These are phyloP conservation scores for Cucurbita argyrosperma DNA, from an alignment of 306 rosid genomes.

Conservation along the genomic window DNA sequence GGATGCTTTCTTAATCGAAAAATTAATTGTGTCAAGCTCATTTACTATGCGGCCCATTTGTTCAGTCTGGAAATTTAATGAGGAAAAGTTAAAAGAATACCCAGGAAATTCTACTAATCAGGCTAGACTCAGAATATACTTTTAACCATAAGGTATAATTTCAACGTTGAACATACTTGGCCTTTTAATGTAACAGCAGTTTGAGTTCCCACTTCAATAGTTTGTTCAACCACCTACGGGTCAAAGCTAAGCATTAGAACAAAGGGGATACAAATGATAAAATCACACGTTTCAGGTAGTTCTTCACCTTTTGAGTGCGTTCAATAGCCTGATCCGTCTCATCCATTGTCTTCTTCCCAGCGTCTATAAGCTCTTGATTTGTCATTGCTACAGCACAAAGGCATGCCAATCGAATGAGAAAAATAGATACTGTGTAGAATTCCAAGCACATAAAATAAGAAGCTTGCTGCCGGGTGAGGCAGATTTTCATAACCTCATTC, in stretches of 20 bases:
- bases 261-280: slow-evolving; percentile 4
- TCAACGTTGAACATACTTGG: slow-evolving; percentile 49
- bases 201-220: slow-evolving; percentile 91
- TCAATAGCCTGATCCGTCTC: slow-evolving; percentile 97
- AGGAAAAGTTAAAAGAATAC: background rate
- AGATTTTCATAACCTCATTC: background rate
- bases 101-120: background rate
- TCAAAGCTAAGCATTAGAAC: slow-evolving; percentile 14
- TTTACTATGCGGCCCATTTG: slow-evolving; percentile 98
- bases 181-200: slow-evolving; percentile 86
- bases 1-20: slow-evolving; percentile 94
- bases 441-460: background rate
- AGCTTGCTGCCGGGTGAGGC: background rate
- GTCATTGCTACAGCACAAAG: slow-evolving; percentile 61
- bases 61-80: slow-evolving; percentile 52
- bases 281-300: background rate
- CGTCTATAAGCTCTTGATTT: slow-evolving; percentile 78
- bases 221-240: slow-evolving; percentile 74
- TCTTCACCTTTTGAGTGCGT: slow-evolving; percentile 64
- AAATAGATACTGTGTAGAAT: background rate
- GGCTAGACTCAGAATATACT: background rate
- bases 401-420: slow-evolving; percentile 7
- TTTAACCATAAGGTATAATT: slow-evolving; percentile 1
- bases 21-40: slow-evolving; percentile 93
- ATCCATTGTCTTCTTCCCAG: slow-evolving; percentile 78